A percentile compares a stretch with the other conserved stretches of the same genome.
Conservation (phyloP, 1,139 yeast species). For the Geotrichum phurueaensis region DNA sequence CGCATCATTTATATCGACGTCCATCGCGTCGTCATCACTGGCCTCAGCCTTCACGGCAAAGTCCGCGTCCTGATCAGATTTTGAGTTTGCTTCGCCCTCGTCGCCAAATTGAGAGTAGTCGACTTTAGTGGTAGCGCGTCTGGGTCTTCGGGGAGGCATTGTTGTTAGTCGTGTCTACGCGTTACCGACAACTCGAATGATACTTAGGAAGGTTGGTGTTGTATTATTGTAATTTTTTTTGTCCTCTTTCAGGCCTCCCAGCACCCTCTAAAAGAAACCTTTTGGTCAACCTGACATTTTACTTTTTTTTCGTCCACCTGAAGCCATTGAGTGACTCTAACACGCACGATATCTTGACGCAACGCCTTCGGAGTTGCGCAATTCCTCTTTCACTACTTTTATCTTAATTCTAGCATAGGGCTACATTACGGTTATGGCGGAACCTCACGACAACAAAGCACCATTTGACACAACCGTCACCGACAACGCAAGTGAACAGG, state of each 20-base stretch:
- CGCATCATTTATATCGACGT: slow-evolving; percentile 15
- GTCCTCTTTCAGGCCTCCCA: background rate
- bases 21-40: slow-evolving; percentile 18
- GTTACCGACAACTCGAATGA: background rate
- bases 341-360: background rate
- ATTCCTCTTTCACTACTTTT: background rate
- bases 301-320: background rate
- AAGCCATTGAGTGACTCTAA: background rate
- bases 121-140: slow-evolving; percentile 20
- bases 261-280: background rate
- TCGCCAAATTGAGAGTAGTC: slow-evolving; percentile 26
- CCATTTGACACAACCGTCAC: background rate
- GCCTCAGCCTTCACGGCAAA: slow-evolving; percentile 23
- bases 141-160: slow-evolving; percentile 19
- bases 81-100: slow-evolving; percentile 9
- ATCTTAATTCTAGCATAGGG: background rate
- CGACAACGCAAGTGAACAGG: background rate
- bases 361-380: background rate
- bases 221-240: background rate
- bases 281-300: background rate
- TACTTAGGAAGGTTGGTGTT: background rate
- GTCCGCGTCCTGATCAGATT: slow-evolving; percentile 12
- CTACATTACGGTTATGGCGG: background rate
- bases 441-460: background rate
- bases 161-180: background rate